Evolutionary conservation across 305 asterid genomes (phyloP).

Genomic region (Rubia peregrina): DNA sequence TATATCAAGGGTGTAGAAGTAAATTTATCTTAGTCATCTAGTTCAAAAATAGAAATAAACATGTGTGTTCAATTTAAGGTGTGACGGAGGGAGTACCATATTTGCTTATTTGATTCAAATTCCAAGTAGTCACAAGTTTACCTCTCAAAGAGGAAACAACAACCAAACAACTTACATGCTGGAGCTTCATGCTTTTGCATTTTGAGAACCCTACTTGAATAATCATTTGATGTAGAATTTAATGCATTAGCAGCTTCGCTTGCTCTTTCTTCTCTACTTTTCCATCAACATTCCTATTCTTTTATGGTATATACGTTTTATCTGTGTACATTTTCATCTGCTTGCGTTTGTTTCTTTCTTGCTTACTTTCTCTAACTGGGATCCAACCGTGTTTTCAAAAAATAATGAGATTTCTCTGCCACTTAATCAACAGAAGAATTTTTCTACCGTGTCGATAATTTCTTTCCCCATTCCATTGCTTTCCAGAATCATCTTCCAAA

Average conservation of each 20-base stretch:
- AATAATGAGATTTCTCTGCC: slow-evolving; percentile 82
- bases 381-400: slow-evolving; percentile 37
- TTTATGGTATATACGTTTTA: slow-evolving; percentile 39
- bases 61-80: too few species aligned
- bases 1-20: too few species aligned
- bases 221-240: slow-evolving; percentile 14
- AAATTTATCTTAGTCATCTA: too few species aligned
- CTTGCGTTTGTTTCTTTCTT: slow-evolving; percentile 24
- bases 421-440: slow-evolving; percentile 78
- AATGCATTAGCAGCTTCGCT: slow-evolving; percentile 30
- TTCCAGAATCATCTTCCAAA: slow-evolving; percentile 86
- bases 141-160: background rate
- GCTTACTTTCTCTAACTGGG: slow-evolving; percentile 55
- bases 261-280: slow-evolving; percentile 36
- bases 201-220: slow-evolving; percentile 24
- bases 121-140: background rate
- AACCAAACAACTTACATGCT: background rate
- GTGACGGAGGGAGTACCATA: background rate
- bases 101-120: background rate
- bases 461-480: slow-evolving; percentile 81
- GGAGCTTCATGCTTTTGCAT: slow-evolving; percentile 17
- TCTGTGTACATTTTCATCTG: slow-evolving; percentile 5
- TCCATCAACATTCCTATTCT: slow-evolving; percentile 53
- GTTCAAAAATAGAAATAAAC: too few species aligned
- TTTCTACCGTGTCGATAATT: slow-evolving; percentile 70